A percentile compares a stretch with the other conserved stretches of the same genome.
phyloP scores from a whole-genome alignment of 257 asterid genomes.

The Fraxinus excelsior region DNA sequence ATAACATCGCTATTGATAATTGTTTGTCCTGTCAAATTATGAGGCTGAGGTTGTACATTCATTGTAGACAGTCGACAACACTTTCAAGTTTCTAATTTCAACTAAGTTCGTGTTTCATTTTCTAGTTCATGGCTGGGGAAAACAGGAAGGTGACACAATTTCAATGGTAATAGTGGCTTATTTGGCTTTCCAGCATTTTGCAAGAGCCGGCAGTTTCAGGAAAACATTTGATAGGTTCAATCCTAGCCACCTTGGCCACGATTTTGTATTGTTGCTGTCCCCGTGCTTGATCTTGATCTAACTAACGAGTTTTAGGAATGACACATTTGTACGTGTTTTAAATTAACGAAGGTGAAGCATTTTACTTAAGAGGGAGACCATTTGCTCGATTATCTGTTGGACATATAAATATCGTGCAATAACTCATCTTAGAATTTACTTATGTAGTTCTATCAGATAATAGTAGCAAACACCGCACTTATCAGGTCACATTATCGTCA shows the following conservation, averaged over 20 bases:
- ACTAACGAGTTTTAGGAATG: slow-evolving; percentile 17
- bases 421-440: background rate
- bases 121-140: slow-evolving; percentile 61
- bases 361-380: slow-evolving; percentile 2
- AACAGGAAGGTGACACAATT: slow-evolving; percentile 72
- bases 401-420: background rate
- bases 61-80: slow-evolving; percentile 1
- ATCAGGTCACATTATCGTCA: background rate
- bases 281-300: slow-evolving; percentile 79
- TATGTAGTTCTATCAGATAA: background rate
- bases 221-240: slow-evolving; percentile 79
- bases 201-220: slow-evolving; percentile 66
- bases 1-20: slow-evolving; percentile 63
- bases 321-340: background rate
- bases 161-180: slow-evolving; percentile 72
- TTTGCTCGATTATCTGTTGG: background rate
- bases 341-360: slow-evolving; percentile 8
- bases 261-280: slow-evolving; percentile 50
- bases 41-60: slow-evolving; percentile 68
- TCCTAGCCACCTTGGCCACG: slow-evolving; percentile 72
- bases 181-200: slow-evolving; percentile 86
- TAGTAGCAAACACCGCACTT: background rate
- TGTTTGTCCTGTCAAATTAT: slow-evolving; percentile 67
- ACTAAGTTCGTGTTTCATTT: slow-evolving; percentile 23
- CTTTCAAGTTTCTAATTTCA: slow-evolving; percentile 12